Evolutionary conservation across 163 green algal species (phyloP).

Genomic region (Chlorella variabilis): DNA sequence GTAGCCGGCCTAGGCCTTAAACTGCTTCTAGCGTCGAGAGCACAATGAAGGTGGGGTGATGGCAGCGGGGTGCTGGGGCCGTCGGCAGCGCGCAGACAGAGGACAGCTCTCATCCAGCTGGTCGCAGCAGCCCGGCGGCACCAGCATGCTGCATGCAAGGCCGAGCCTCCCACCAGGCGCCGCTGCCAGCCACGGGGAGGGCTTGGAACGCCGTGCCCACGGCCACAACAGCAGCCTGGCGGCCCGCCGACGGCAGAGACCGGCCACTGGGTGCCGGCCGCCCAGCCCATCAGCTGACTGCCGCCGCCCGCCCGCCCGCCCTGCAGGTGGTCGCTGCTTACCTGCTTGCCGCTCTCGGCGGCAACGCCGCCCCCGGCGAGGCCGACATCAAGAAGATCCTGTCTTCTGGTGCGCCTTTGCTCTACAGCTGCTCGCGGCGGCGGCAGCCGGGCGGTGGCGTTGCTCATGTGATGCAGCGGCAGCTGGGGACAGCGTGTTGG

Average conservation of each 20-base stretch:
- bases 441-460: not conserved
- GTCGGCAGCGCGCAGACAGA: not conserved
- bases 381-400: conserved; percentile 89
- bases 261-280: no score
- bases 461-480: no score
- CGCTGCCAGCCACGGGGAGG: no score
- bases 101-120: not conserved
- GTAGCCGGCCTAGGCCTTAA: conserved; percentile 20
- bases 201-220: no score
- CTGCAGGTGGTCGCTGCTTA: conserved; percentile 50
- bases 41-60: conserved; percentile 10
- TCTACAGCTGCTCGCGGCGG: no score
- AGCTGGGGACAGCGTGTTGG: no score
- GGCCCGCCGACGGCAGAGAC: no score
- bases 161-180: no score
- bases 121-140: no score
- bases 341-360: conserved; percentile 83
- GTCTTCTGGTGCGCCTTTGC: conserved; percentile 65
- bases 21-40: conserved; percentile 22
- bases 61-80: not conserved
- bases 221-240: no score
- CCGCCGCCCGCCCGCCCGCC: not conserved
- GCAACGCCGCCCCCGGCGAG: conserved; percentile 77
- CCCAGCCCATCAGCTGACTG: not conserved
- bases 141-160: not conserved